phyloP scores from a whole-genome alignment of 345 rosid genomes.

The Pelargonium nanum region DNA sequence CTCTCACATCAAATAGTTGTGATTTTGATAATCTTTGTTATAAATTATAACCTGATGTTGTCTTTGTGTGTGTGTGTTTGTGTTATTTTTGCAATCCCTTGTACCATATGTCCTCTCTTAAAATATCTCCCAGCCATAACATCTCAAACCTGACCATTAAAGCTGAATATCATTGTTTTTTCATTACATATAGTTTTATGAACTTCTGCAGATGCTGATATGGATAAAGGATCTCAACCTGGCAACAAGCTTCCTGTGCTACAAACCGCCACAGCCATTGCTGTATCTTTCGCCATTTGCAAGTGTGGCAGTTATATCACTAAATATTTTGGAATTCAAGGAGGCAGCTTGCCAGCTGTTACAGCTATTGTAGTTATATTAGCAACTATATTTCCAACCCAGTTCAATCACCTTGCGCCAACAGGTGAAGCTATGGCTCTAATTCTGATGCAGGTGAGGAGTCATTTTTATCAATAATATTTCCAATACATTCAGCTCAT shows the following conservation, averaged over 20 bases:
- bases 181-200: conserved; percentile 1
- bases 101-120: no score
- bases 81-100: no score
- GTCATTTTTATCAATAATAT: not conserved
- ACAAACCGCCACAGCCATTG: conserved; percentile 45
- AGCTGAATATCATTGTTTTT: not conserved
- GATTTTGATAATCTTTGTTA: not conserved
- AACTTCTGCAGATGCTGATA: conserved; percentile 27
- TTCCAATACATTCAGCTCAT: no score
- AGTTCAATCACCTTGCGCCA: conserved; percentile 50
- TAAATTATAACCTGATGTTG: not conserved
- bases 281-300: conserved; percentile 56
- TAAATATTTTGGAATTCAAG: conserved; percentile 40
- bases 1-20: not conserved
- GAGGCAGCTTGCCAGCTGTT: conserved; percentile 54
- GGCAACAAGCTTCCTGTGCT: conserved; percentile 38
- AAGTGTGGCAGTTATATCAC: conserved; percentile 43
- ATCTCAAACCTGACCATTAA: not conserved
- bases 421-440: conserved; percentile 57
- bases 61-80: not conserved
- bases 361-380: conserved; percentile 51
- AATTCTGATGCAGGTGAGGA: conserved; percentile 71
- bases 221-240: conserved; percentile 16
- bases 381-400: conserved; percentile 57
- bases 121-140: no score